These are phyloP conservation scores for Golubevia sp. DNA, from an alignment of 1,284 basidiomycete genomes.

Conservation along the genomic window DNA sequence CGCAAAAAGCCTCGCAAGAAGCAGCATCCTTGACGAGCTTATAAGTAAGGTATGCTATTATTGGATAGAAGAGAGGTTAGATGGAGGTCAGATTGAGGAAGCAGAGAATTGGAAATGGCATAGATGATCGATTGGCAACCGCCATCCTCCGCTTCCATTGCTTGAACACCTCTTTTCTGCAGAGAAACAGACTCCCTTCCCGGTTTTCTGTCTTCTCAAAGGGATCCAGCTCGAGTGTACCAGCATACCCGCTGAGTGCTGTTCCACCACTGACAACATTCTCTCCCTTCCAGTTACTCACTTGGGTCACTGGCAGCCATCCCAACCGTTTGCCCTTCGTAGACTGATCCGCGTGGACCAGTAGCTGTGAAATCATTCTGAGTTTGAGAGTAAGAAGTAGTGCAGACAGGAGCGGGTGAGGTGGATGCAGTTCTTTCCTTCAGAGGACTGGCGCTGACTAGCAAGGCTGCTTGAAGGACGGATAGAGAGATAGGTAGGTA, in stretches of 20 bases:
- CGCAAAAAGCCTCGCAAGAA: constrained; percentile 20
- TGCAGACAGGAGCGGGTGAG: neutral
- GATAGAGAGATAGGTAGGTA: neutral
- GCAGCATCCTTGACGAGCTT: constrained; percentile 12
- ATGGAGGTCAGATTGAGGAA: too few relatives aligned
- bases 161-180: too few relatives aligned
- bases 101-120: too few relatives aligned
- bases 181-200: too few relatives aligned
- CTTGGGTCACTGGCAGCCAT: constrained; percentile 25
- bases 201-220: too few relatives aligned
- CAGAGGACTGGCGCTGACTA: neutral
- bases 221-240: too few relatives aligned
- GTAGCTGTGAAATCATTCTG: constrained; percentile 17
- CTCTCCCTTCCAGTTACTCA: too few relatives aligned
- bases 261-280: too few relatives aligned
- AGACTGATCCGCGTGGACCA: constrained; percentile 12
- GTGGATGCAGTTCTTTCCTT: neutral
- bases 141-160: too few relatives aligned
- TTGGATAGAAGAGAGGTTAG: too few relatives aligned
- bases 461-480: neutral
- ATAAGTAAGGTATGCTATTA: constrained; percentile 32
- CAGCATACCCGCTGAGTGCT: too few relatives aligned
- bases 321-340: constrained; percentile 19
- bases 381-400: neutral
- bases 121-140: too few relatives aligned